A percentile compares a stretch with the other conserved stretches of the same genome.
These are phyloP conservation scores for Pleoardoris graminearum DNA, from an alignment of 2,329 filamentous ascomycete species.

Conservation along the genomic window DNA sequence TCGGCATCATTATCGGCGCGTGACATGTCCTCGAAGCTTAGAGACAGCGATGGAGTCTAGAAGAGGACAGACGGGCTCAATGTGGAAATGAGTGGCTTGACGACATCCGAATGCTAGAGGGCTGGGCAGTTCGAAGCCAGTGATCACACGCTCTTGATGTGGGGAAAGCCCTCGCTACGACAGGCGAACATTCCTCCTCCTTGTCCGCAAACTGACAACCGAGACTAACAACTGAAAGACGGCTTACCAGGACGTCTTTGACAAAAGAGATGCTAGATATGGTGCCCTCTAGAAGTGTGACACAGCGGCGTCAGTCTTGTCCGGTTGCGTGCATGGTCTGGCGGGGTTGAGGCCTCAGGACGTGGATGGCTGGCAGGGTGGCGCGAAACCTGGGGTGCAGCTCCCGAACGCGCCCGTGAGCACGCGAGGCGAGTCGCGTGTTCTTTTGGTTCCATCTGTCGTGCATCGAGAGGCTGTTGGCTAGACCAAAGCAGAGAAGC, in stretches of 20 bases:
- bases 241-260: slow-evolving; percentile 76
- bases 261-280: slow-evolving; percentile 84
- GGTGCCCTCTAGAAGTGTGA: slow-evolving; percentile 67
- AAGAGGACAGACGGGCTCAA: slow-evolving; percentile 23
- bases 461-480: slow-evolving; percentile 23
- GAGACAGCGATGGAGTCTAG: slow-evolving; percentile 22
- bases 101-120: slow-evolving; percentile 21
- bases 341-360: slow-evolving; percentile 1
- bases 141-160: slow-evolving; percentile 28
- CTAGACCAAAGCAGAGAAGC: slow-evolving; percentile 18
- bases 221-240: slow-evolving; percentile 12
- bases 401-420: slow-evolving; percentile 11
- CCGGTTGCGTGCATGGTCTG: slow-evolving; percentile 19
- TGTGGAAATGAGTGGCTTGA: slow-evolving; percentile 35
- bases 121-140: slow-evolving; percentile 22
- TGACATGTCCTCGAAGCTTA: slow-evolving; percentile 32
- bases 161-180: slow-evolving; percentile 32
- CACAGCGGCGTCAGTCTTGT: slow-evolving; percentile 30
- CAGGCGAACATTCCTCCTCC: too few species aligned
- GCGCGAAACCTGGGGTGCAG: slow-evolving; percentile 36
- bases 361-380: slow-evolving; percentile 14
- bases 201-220: too few species aligned
- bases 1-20: slow-evolving; percentile 25
- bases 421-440: slow-evolving; percentile 13
- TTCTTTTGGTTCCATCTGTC: slow-evolving; percentile 14